Percentiles rank a stretch among this genome's conserved stretches.
phyloP scores from a whole-genome alignment of 192 early-diverging fungal genomes.

The Pilobolus umbonatus region DNA sequence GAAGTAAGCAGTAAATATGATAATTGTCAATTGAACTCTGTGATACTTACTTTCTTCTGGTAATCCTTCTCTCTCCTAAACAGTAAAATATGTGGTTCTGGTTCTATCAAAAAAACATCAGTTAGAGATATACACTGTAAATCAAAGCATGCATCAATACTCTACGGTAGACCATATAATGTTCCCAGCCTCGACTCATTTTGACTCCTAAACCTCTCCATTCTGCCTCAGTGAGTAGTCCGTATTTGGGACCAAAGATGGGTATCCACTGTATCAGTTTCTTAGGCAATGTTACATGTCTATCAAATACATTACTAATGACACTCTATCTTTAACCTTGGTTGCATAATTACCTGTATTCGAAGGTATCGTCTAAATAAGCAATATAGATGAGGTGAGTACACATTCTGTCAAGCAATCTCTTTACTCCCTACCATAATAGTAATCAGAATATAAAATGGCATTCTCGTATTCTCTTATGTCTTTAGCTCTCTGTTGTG shows the following conservation, averaged over 20 bases:
- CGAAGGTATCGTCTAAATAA: conserved; percentile 21
- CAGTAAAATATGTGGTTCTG: conserved; percentile 47
- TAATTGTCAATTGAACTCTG: background rate
- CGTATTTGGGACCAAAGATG: too few relatives aligned
- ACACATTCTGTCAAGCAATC: background rate
- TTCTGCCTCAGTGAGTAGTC: conserved; percentile 39
- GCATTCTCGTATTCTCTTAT: conserved; percentile 33
- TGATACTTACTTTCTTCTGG: conserved; percentile 28
- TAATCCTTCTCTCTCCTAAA: conserved; percentile 48
- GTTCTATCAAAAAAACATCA: conserved; percentile 23
- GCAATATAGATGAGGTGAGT: background rate
- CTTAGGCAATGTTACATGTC: conserved; percentile 44
- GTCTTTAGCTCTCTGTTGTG: conserved; percentile 33
- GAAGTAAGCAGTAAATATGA: background rate
- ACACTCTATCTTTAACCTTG: background rate
- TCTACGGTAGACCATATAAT: conserved; percentile 50
- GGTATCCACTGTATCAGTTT: conserved; percentile 36
- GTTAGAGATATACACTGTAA: background rate
- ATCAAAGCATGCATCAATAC: background rate
- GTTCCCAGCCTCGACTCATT: conserved; percentile 47
- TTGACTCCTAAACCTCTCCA: conserved; percentile 41
- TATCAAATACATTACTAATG: background rate
- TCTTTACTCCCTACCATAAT: conserved; percentile 29
- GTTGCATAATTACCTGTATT: conserved; percentile 25
- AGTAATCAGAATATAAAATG: conserved; percentile 38